A percentile compares a stretch with the other conserved stretches of the same genome.
phyloP scores from a whole-genome alignment of 1,284 basidiomycete species.

The Tilletia indica region DNA sequence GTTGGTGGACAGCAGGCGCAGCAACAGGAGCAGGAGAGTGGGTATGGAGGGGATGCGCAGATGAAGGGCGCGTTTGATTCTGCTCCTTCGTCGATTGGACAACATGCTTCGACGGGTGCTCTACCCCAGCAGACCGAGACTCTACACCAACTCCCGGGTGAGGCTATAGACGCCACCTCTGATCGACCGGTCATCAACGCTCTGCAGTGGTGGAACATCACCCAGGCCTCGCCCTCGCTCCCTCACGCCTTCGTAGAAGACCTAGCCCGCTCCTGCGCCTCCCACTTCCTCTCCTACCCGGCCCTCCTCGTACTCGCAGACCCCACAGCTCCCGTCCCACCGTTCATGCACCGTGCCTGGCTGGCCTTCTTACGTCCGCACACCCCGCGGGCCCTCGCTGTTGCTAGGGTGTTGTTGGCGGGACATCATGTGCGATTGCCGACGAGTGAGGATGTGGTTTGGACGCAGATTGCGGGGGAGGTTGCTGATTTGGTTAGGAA shows the following conservation, averaged over 20 bases:
- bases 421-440: constrained; percentile 45
- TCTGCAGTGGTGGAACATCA: constrained; percentile 37
- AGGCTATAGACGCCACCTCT: neutral
- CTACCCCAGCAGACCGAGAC: neutral
- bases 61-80: constrained; percentile 6
- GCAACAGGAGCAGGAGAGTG: no score
- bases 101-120: neutral
- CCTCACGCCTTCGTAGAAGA: constrained; percentile 14
- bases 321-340: constrained; percentile 45
- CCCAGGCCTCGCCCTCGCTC: constrained; percentile 25
- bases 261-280: constrained; percentile 41
- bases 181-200: constrained; percentile 20
- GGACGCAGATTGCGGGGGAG: constrained; percentile 38
- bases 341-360: constrained; percentile 48
- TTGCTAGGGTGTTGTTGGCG: constrained; percentile 41
- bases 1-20: neutral
- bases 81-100: neutral
- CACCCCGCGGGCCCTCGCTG: constrained; percentile 37
- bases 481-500: constrained; percentile 22
- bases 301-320: constrained; percentile 48
- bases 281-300: constrained; percentile 46
- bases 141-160: no score
- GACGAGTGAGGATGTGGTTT: constrained; percentile 38
- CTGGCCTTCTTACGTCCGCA: constrained; percentile 36
- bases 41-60: neutral